These are phyloP conservation scores for Hypoxylon fragiforme DNA, from an alignment of 495 filamentous ascomycete genomes.

Conservation along the genomic window DNA sequence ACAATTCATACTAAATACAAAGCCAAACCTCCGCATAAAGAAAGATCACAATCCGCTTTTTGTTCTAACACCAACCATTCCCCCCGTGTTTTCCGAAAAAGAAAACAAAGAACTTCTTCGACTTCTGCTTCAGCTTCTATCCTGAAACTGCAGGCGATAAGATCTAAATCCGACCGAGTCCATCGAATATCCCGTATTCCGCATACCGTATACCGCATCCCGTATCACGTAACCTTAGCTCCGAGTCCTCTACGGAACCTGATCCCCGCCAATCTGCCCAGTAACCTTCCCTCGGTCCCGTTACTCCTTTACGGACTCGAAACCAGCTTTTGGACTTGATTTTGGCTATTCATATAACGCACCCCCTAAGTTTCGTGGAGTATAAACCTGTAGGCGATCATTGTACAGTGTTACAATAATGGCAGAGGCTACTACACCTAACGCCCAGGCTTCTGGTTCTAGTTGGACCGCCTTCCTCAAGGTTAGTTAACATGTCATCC, in stretches of 20 bases:
- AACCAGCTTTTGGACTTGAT: constrained; percentile 12
- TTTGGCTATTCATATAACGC: constrained; percentile 13
- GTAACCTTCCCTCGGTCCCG: constrained; percentile 7
- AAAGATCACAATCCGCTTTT: constrained; percentile 10
- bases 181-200: constrained; percentile 3
- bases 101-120: not conserved
- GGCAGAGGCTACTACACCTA: constrained; percentile 31
- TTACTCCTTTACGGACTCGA: constrained; percentile 14
- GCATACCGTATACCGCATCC: no score
- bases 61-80: constrained; percentile 5
- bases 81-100: no score
- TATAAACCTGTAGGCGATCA: constrained; percentile 15
- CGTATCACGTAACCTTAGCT: constrained; percentile 6
- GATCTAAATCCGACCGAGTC: not conserved
- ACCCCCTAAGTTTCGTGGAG: constrained; percentile 1
- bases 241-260: constrained; percentile 15
- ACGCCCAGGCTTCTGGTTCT: constrained; percentile 43
- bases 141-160: constrained; percentile 4
- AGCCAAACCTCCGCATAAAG: no score
- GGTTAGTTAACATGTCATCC: constrained; percentile 34
- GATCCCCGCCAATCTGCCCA: constrained; percentile 10
- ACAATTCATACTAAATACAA: no score
- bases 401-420: constrained; percentile 20
- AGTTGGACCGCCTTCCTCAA: constrained; percentile 59
- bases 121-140: constrained; percentile 13